Conservation (phyloP, 2,329 filamentous ascomycete genomes). For the Fusarium sarcochroum region DNA sequence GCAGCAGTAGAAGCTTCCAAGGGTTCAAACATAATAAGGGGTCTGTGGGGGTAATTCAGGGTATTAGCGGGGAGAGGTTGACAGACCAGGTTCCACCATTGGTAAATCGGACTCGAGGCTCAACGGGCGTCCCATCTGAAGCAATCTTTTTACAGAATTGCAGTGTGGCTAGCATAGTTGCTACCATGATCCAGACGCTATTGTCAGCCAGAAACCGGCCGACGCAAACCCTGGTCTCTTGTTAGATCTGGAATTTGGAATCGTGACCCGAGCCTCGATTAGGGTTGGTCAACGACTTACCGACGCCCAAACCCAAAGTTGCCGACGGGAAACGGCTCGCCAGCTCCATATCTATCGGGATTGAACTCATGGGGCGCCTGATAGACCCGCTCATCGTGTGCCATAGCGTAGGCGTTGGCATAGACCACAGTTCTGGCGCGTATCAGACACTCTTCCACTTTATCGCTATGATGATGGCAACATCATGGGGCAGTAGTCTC, state of each 20-base stretch:
- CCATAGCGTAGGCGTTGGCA: constrained; percentile 61
- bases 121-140: constrained; percentile 45
- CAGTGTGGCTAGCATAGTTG: constrained; percentile 52
- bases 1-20: not conserved
- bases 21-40: not conserved
- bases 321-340: constrained; percentile 59
- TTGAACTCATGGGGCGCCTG: constrained; percentile 59
- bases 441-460: constrained; percentile 35
- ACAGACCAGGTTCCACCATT: constrained; percentile 54
- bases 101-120: constrained; percentile 49
- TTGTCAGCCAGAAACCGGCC: constrained; percentile 54
- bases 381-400: constrained; percentile 58
- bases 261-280: not conserved
- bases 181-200: constrained; percentile 55
- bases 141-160: constrained; percentile 48
- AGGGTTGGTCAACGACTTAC: constrained; percentile 29
- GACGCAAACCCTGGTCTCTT: constrained; percentile 48
- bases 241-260: constrained; percentile 1
- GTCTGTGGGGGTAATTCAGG: not conserved
- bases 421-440: constrained; percentile 54
- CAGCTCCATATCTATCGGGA: constrained; percentile 62
- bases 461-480: constrained; percentile 6
- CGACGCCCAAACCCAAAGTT: constrained; percentile 55
- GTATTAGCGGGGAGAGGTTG: constrained; percentile 7
- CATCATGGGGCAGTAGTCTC: constrained; percentile 8